Evolutionary conservation across 164 flowering plant species (phyloP).

Genomic region (Nymphaea colorata): DNA sequence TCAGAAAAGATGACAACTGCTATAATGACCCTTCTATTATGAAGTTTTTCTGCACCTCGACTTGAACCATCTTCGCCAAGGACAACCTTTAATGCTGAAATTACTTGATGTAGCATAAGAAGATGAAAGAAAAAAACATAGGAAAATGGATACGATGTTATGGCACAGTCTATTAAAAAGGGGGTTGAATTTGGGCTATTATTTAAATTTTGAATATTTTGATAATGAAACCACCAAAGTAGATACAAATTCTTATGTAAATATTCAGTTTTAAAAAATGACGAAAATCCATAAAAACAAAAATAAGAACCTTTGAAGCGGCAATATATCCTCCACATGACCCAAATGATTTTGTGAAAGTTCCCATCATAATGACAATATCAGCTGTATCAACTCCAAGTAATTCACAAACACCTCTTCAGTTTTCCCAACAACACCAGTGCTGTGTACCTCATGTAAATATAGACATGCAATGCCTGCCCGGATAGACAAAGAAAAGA

Average conservation of each 20-base stretch:
- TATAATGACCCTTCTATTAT: no score
- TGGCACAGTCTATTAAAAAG: no score
- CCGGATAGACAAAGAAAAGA: no score
- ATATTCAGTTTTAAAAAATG: no score
- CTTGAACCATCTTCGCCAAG: slow-evolving; percentile 95
- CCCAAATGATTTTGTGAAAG: slow-evolving; percentile 96
- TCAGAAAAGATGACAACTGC: not conserved
- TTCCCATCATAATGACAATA: slow-evolving; percentile 98
- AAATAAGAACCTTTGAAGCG: slow-evolving; percentile 55
- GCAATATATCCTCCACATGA: slow-evolving; percentile 94
- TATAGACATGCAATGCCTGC: slow-evolving; percentile 80
- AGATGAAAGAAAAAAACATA: slow-evolving; percentile 81
- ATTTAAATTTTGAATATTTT: no score
- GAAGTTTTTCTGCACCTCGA: slow-evolving; percentile 39
- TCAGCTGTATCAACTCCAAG: slow-evolving; percentile 89
- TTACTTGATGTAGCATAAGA: slow-evolving; percentile 85
- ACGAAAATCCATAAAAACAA: no score
- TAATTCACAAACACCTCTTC: slow-evolving; percentile 97
- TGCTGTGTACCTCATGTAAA: slow-evolving; percentile 98
- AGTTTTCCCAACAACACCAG: slow-evolving; percentile 91
- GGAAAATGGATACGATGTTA: no score
- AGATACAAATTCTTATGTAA: no score
- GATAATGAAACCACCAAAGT: no score
- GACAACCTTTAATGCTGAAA: slow-evolving; percentile 77
- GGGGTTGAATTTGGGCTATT: no score